Evolutionary conservation across 2,329 filamentous ascomycete genomes (phyloP).

Genomic region (Fusarium sp.): DNA sequence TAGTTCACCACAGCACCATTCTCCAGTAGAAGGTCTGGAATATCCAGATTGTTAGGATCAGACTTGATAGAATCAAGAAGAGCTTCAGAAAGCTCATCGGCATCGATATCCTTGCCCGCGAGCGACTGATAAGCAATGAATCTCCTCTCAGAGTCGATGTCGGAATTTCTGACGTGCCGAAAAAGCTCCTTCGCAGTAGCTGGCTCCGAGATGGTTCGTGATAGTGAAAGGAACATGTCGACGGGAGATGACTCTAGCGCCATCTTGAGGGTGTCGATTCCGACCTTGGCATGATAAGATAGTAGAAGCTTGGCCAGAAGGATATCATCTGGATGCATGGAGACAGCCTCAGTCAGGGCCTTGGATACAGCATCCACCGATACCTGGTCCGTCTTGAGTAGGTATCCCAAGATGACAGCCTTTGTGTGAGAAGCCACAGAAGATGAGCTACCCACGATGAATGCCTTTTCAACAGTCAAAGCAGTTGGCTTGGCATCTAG

Average conservation of each 20-base stretch:
- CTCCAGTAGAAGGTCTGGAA: not conserved
- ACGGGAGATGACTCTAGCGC: not conserved
- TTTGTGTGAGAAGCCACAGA: not conserved
- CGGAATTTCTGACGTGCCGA: not conserved
- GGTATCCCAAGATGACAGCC: not conserved
- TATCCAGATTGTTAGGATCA: not conserved
- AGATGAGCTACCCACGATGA: slow-evolving; percentile 2
- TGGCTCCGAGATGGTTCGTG: not conserved
- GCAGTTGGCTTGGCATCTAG: not conserved
- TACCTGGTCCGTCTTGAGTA: not conserved
- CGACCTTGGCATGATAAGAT: not conserved
- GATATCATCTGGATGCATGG: slow-evolving; percentile 9
- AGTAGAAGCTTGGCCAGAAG: not conserved
- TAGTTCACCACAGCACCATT: slow-evolving; percentile 8
- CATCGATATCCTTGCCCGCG: not conserved
- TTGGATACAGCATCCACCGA: not conserved
- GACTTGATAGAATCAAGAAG: not conserved
- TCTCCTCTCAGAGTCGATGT: not conserved
- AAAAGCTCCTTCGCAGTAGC: not conserved
- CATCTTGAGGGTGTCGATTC: not conserved
- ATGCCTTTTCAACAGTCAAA: slow-evolving; percentile 7
- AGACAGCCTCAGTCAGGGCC: not conserved
- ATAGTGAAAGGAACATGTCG: not conserved
- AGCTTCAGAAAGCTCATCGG: slow-evolving; percentile 2
- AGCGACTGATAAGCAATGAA: not conserved